Percentiles rank a stretch among this genome's conserved stretches.
Evolutionary conservation across 2,329 filamentous ascomycete species (phyloP).

Genomic region (Pleurostoma richardsiae): DNA sequence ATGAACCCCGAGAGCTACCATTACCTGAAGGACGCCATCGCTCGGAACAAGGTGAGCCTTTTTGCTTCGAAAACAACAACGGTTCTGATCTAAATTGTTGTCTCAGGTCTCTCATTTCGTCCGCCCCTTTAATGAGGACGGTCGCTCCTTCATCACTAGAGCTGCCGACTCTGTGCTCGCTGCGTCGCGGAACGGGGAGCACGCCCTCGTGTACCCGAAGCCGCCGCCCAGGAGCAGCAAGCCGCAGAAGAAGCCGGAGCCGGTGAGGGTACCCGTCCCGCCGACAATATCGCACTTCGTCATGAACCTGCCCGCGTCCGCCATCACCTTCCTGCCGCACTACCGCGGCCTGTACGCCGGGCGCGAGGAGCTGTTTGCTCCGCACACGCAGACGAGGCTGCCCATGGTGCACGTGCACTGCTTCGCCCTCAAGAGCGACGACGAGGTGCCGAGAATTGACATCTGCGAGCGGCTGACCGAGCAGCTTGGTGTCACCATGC

Average conservation of each 20-base stretch:
- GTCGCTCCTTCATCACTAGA: conserved; percentile 70
- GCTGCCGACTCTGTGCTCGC: conserved; percentile 58
- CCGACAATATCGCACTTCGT: conserved; percentile 85
- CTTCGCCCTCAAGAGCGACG: conserved; percentile 78
- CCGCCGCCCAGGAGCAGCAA: conserved; percentile 23
- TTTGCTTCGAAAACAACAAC: neutral
- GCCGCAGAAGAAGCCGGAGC: conserved; percentile 16
- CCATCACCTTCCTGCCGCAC: conserved; percentile 71
- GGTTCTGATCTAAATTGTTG: neutral
- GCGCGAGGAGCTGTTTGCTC: conserved; percentile 59
- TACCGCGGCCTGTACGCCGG: conserved; percentile 80
- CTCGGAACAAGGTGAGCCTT: conserved; percentile 67
- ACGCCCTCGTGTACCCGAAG: conserved; percentile 48
- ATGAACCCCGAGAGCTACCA: conserved; percentile 86
- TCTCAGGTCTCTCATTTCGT: conserved; percentile 62
- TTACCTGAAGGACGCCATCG: conserved; percentile 64
- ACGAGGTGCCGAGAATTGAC: conserved; percentile 59
- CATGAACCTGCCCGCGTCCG: conserved; percentile 93
- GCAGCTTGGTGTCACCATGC: conserved; percentile 55
- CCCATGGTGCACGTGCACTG: conserved; percentile 93
- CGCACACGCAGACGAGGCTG: conserved; percentile 53
- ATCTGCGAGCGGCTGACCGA: conserved; percentile 63
- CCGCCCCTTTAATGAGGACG: conserved; percentile 75
- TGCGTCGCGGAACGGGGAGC: conserved; percentile 44
- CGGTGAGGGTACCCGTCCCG: conserved; percentile 52